phyloP scores from a whole-genome alignment of 1,284 basidiomycete species.

The Volvariella surrecta region DNA sequence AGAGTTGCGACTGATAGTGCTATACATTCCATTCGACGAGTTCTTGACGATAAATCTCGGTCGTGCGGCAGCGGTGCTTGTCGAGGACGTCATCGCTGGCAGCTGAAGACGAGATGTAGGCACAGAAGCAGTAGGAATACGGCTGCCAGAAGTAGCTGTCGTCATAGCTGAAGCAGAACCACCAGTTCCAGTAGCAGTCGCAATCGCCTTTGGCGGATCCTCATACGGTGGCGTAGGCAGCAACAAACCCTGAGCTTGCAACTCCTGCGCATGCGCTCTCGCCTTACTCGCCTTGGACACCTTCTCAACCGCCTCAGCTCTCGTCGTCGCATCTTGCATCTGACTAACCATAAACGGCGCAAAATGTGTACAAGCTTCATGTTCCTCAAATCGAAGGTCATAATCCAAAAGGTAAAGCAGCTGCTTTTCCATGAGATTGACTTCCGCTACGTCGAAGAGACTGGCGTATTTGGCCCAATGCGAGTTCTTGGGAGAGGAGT shows the following conservation, averaged over 20 bases:
- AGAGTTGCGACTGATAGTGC: constrained; percentile 31
- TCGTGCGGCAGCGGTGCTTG: background rate
- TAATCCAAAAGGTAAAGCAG: constrained; percentile 84
- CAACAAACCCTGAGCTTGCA: constrained; percentile 23
- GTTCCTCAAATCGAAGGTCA: constrained; percentile 80
- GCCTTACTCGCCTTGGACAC: constrained; percentile 49
- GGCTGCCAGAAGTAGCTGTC: constrained; percentile 13
- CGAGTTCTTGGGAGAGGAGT: constrained; percentile 91
- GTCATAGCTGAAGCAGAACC: constrained; percentile 18
- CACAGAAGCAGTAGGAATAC: background rate
- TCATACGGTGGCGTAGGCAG: constrained; percentile 34
- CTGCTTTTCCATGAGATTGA: constrained; percentile 97
- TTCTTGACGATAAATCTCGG: constrained; percentile 13
- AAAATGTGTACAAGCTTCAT: constrained; percentile 58
- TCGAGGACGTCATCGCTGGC: too few relatives aligned
- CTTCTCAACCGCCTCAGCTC: constrained; percentile 45
- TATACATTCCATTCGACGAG: constrained; percentile 28
- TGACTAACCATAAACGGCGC: constrained; percentile 47
- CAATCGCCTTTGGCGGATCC: constrained; percentile 14
- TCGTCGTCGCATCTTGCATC: constrained; percentile 36
- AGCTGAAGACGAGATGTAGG: too few relatives aligned
- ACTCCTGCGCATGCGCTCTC: constrained; percentile 37
- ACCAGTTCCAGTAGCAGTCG: constrained; percentile 15
- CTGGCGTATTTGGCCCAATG: constrained; percentile 83
- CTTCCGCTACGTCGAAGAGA: constrained; percentile 68